Percentiles rank a stretch among this genome's conserved stretches.
phyloP scores from a whole-genome alignment of 352 stramenopile genomes.

The Pythium volutum region DNA sequence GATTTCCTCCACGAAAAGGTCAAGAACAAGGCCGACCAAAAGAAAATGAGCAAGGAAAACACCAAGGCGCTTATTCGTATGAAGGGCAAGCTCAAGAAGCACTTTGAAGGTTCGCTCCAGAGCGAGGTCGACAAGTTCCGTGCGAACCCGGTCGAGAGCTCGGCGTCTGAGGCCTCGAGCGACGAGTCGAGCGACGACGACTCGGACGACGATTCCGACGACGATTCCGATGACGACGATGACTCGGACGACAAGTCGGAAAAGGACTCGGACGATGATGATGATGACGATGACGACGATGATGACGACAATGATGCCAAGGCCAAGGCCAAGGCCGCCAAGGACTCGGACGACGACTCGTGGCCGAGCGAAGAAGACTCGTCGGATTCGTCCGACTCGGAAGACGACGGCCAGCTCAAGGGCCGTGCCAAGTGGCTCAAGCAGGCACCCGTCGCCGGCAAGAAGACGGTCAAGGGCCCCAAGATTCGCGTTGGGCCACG shows the following conservation, averaged over 20 bases:
- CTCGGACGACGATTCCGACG: constrained; percentile 35
- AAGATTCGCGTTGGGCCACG: constrained; percentile 38
- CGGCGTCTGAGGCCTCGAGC: constrained; percentile 51
- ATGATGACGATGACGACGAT: constrained; percentile 34
- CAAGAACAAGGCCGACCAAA: constrained; percentile 96
- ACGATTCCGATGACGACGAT: constrained; percentile 31
- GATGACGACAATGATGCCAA: constrained; percentile 25
- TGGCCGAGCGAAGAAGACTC: constrained; percentile 27
- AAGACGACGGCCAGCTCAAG: constrained; percentile 91
- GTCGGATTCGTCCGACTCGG: constrained; percentile 47
- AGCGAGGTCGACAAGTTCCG: constrained; percentile 90
- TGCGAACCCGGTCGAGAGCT: constrained; percentile 83
- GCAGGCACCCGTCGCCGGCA: constrained; percentile 66
- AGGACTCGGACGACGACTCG: constrained; percentile 22
- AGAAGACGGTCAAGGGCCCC: neutral
- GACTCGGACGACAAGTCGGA: constrained; percentile 24
- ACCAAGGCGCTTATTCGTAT: constrained; percentile 96
- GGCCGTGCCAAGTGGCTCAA: constrained; percentile 96
- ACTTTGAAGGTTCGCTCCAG: constrained; percentile 89
- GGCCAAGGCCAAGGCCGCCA: constrained; percentile 29
- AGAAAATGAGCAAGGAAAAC: constrained; percentile 97
- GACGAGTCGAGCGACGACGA: constrained; percentile 34
- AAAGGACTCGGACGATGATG: constrained; percentile 33
- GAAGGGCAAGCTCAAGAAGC: constrained; percentile 97
- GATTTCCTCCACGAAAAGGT: constrained; percentile 90